Evolutionary conservation across 2,329 filamentous ascomycete species (phyloP), one percentile per base, ranked within the genome.

Genomic region (Beauveria sp.): DNA sequence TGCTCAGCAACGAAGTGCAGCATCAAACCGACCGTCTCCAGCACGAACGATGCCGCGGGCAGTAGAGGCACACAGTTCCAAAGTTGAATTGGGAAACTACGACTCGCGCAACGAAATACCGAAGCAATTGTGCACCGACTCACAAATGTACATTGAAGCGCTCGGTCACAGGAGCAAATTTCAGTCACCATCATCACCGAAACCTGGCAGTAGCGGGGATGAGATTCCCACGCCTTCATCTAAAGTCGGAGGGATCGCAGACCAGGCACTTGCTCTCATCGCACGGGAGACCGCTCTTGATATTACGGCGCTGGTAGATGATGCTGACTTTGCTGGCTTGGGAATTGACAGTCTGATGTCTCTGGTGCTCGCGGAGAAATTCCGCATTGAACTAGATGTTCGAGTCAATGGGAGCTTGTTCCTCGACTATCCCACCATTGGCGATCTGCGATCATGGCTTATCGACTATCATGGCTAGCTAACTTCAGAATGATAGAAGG

Each of bases 271-370:
- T 67, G 76, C 80, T 40, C 81, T 86, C 43, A 71, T 85, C 44
- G 80, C 82, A 24, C 77, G 78, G 62, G 83, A 86, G 68, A 76
- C 82, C 16, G 83, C 80, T 64, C 76, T 84, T 43, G 75, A 75
- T 30, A 72, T 80, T 40, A 78, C 81, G 61, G 81, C 84, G 68
- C 73, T 85, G 4, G 77, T 74, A 3, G 80, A 85, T 66, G 82
- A 82, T 65, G 79, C 81, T 43, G 76, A 75, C 55, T 84, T 85
- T 67, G 70, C 75, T 8, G 80, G 85, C 65, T 73, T 85, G 9
- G 83, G 83, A 46, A 78, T 85, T 20, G 83, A 86, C 68, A 85
- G 82, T 2, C 74, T 86, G 37, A 83, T 86, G 81, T 76, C 79
- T 5, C 71, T 86, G 47, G 83, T 81, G 10, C 80, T 86, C 50